These are phyloP conservation scores for Hemerocallis citrina DNA, from an alignment of 106 monocot species.

Conservation along the genomic window DNA sequence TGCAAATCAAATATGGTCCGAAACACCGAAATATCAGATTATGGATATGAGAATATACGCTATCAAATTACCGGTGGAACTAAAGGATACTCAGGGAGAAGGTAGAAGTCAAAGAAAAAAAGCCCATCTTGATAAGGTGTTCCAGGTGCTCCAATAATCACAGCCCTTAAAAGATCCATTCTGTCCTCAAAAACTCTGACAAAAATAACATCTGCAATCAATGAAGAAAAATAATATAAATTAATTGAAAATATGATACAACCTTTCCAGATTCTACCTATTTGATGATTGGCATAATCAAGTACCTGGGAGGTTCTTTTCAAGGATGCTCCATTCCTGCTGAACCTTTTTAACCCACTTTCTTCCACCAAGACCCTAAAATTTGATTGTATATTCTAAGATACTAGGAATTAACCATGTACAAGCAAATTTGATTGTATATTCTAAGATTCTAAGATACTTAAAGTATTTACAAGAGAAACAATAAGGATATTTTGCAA, in stretches of 20 bases:
- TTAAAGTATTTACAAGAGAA: too few relatives aligned
- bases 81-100: constrained; percentile 82
- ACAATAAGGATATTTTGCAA: too few relatives aligned
- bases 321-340: constrained; percentile 92
- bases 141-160: constrained; percentile 87
- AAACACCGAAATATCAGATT: background rate
- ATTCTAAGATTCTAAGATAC: too few relatives aligned
- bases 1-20: background rate
- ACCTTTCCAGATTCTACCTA: too few relatives aligned
- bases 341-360: constrained; percentile 94
- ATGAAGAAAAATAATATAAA: background rate
- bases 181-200: constrained; percentile 93
- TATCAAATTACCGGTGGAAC: constrained; percentile 68
- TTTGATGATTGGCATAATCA: background rate
- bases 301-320: constrained; percentile 80
- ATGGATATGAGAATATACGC: background rate
- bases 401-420: too few relatives aligned
- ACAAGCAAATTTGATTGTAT: too few relatives aligned
- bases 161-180: constrained; percentile 93
- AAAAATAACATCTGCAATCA: constrained; percentile 69
- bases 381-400: constrained; percentile 3
- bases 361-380: constrained; percentile 46
- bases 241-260: background rate
- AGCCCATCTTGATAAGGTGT: constrained; percentile 99
- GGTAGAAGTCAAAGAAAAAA: constrained; percentile 96